Evolutionary conservation across 1,284 basidiomycete species (phyloP), one percentile per base, ranked within the genome.

Genomic region (Pseudozyma sp.): DNA sequence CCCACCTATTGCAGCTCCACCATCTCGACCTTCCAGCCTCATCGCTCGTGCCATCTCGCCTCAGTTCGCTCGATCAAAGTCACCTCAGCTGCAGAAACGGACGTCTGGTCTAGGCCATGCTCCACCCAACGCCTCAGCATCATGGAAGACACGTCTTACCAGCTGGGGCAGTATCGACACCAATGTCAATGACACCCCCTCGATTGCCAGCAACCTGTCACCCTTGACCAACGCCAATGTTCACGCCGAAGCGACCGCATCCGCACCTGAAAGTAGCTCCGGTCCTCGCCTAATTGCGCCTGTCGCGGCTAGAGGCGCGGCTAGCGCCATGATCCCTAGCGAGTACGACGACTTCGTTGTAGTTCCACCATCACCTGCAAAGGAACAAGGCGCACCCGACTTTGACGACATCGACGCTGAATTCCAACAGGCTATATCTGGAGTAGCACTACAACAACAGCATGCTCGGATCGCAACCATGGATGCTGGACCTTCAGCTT

Each of bases 21-120:
- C 53, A 18, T 21, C 58, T 1, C 44, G 51, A 5, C 40, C 66
- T 0, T 40, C 34, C 34, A 40, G 61, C 35, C 49, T 65, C 16
- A 70, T 70, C 34, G 62, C 58, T 39, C 68, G 68, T 19, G 55
- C 68, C 54, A 70, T 70, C 50, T 70, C 68, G 12, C 68, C 68
- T 5, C 68, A 56, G 3, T 43, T 70, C 16, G 58, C 10, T 12
- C 50, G 68, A n/a, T 51, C 62, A 35, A 65, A 58, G 42, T 70
- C 68, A 18, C 68, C 62, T 7, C 40, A 43, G 6, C 42, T 54
- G 43, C 3, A 10, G 3, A 58, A 54, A 13, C 65, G 56, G 31
- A 16, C 34, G 13, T 5, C 44, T 0, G 59, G 58, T 11, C 42
- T 61, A 0, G 59, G 69, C 42, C 40, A 59, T 42, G 59, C 43